A percentile compares a stretch with the other conserved stretches of the same genome.
Evolutionary conservation across 768 basidiomycete species (phyloP).

Genomic region (Lactarius quietus): DNA sequence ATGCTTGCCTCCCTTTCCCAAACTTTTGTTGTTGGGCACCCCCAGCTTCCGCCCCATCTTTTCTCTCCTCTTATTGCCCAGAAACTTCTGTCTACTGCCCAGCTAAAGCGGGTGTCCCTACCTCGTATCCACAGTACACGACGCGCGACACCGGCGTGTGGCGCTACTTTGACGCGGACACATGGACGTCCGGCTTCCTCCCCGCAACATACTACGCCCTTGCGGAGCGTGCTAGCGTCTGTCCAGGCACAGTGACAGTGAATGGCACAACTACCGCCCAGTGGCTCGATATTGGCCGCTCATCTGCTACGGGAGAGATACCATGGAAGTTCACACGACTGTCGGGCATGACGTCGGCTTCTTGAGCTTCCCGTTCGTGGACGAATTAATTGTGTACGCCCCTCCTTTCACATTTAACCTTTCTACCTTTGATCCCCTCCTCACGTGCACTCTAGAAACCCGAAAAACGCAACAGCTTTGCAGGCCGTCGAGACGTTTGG

Average conservation of each 20-base stretch:
- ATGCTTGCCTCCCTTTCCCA: neutral
- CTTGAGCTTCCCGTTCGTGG: conserved; percentile 63
- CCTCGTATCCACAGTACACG: conserved; percentile 61
- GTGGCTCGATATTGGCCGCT: conserved; percentile 54
- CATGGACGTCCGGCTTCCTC: conserved; percentile 70
- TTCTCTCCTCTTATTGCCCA: conserved; percentile 56
- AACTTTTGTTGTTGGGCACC: neutral
- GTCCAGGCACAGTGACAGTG: conserved; percentile 38
- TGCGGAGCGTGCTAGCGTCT: conserved; percentile 49
- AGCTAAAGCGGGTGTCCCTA: conserved; percentile 38
- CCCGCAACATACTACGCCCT: conserved; percentile 58
- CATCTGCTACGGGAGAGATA: conserved; percentile 49
- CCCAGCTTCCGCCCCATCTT: conserved; percentile 43
- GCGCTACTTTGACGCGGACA: conserved; percentile 51
- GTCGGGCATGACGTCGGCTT: conserved; percentile 71
- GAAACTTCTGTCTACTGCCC: conserved; percentile 57
- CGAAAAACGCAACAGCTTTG: conserved; percentile 52
- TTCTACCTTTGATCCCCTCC: neutral
- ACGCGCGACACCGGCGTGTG: conserved; percentile 46
- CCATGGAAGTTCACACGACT: conserved; percentile 44
- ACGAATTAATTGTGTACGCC: conserved; percentile 57
- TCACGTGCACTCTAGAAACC: conserved; percentile 45
- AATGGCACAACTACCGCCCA: conserved; percentile 41
- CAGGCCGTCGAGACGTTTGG: conserved; percentile 57
- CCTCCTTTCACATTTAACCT: neutral